phyloP scores from a whole-genome alignment of 164 flowering plant genomes.

The Hamamelis virginiana region DNA sequence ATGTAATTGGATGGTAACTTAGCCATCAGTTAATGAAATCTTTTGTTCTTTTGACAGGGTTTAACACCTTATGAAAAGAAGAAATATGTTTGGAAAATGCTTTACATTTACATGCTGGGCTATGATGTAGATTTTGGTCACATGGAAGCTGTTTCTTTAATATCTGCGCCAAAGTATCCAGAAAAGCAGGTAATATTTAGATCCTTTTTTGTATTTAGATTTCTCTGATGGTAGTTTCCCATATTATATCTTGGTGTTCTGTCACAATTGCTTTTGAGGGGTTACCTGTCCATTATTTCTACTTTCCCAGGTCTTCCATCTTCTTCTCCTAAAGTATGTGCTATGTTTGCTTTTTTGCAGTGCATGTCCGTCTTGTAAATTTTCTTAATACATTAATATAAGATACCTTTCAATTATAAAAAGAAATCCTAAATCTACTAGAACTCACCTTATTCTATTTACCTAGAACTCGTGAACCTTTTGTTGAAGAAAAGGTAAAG shows the following conservation, averaged over 20 bases:
- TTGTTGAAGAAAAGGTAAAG: too few species aligned
- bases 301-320: not conserved
- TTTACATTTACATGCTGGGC: slow-evolving; percentile 93
- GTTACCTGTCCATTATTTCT: not conserved
- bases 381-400: too few species aligned
- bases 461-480: too few species aligned
- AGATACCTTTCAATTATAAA: too few species aligned
- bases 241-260: not conserved
- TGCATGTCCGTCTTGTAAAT: too few species aligned
- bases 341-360: not conserved
- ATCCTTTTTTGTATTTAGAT: not conserved
- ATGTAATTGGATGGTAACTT: not conserved
- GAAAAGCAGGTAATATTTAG: slow-evolving; percentile 78
- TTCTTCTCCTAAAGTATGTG: not conserved
- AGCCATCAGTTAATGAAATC: not conserved
- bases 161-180: slow-evolving; percentile 99
- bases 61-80: slow-evolving; percentile 91
- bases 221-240: not conserved
- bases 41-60: slow-evolving; percentile 51
- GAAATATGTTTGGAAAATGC: slow-evolving; percentile 99
- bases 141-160: slow-evolving; percentile 98
- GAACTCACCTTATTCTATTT: too few species aligned
- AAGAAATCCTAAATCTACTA: too few species aligned
- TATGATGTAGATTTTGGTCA: slow-evolving; percentile 99
- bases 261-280: not conserved